Base-by-base conservation (phyloP, 352 stramenopile genomes). In the Globisporangium yorkense region DNA sequence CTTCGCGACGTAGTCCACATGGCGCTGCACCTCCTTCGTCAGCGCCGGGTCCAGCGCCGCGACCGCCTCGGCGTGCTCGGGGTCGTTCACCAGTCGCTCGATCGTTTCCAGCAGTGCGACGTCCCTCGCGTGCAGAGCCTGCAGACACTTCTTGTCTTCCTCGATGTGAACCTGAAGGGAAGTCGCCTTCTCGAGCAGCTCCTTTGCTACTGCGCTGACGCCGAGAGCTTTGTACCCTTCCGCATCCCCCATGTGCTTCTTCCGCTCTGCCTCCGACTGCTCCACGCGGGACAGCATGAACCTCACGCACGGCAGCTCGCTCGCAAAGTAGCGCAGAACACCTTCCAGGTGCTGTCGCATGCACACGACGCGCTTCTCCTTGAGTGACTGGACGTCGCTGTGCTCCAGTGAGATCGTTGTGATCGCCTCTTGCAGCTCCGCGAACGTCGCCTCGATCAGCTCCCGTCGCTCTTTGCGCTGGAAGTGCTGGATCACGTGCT, bases 251-350 rank as follows among this genome's bases (percentile, higher is more conserved):
- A 60, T 54, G 44, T 77, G 53, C 46, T 79, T 68, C 16, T 67
- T 51, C 46, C 85, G 33, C 40, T 87, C 58, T 2, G 61, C 37
- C 35, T 80, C 60, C 4, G 74, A 71, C 39, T 89, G 72, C 33
- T 74, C 60, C 0, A 87, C 74, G 6, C 84, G 75, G 9, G 71
- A 74, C 65, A 79, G 76, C 76, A 91, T 92, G 54, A 92, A 92
- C 62, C 90, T 85, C 12, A 91, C 66, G 46, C 84, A 94, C 21
- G 80, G 81, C 51, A 89, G 53, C 45, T 94, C 75, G 53, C 81
- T 88, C 47, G 75, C 75, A 54, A 90, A 88, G 51, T 91, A 94
- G 27, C 80, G 77, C 10, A 88, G 54, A 15, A 80, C 70, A 31
- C 74, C 78, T 61, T 94, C 76, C 13, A 92, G 51, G 39, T 92